Base-by-base conservation (phyloP, 2,329 filamentous ascomycete species). In the Neonectria ditissima region DNA sequence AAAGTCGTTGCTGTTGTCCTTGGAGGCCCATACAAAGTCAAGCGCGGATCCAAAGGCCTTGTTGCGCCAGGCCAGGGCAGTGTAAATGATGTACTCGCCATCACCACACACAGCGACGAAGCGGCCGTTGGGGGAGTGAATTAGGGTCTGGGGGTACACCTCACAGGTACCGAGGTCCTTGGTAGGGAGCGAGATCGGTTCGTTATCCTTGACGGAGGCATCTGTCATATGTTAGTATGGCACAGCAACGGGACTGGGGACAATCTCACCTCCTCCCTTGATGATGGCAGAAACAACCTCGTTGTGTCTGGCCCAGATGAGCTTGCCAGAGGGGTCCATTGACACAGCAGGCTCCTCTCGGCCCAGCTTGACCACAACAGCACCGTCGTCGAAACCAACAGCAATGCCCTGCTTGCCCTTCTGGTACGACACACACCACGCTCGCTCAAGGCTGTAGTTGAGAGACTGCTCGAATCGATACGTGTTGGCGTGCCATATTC, bases 21-120 rank as follows among this genome's bases (percentile, higher is more conserved):
- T 97, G 47, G 92, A 93, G 0, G 92, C 95, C 96, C 96, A 99
- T 11, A 92, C 94, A 78, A 99, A 99, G 80, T 99, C 96, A 55
- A 98, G 83, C 7, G 95, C 96, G 43, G 93, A 94, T 22, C 96
- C 96, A 75, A 99, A 99, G 4, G 94, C 94, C 83, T 98, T 97
- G 81, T 99, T 98, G 77, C 96, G 90, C 87, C 97, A 97, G 3
- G 95, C 95, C 62, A 98, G 86, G 59, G 96, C 94, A 28, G 96
- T 98, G 83, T 98, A 98, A 74, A 98, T 97, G 78, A 98, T 98
- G 82, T 97, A 99, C 80, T 99, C 96, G 66, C 96, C 96, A 77
- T 99, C 96, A 69, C 96, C 96, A 70, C 95, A 98, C 51, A 86
- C 84, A 18, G 84, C 79, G 52, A 96, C 92, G 71, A 96, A 96